Evolutionary conservation across 164 flowering plant species (phyloP).

Genomic region (Liquidambar formosana): DNA sequence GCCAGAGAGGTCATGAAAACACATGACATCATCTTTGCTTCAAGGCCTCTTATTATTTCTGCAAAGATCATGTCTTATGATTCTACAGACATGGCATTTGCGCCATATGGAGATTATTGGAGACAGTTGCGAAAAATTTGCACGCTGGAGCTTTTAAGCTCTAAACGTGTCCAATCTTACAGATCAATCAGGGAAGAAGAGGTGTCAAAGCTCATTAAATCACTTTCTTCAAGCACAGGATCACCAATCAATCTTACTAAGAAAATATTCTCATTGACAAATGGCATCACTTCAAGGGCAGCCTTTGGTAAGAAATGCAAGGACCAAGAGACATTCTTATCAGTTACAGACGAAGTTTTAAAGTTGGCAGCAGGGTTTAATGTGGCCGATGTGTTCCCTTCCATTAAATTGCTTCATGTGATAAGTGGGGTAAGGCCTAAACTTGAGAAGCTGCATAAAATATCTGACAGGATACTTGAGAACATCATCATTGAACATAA

Average conservation of each 20-base stretch:
- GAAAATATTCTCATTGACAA: constrained; percentile 17
- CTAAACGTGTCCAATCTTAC: no score
- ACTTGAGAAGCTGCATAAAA: constrained; percentile 14
- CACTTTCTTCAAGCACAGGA: no score
- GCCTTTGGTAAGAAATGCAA: constrained; percentile 39
- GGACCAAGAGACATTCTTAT: constrained; percentile 32
- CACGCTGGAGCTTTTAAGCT: no score
- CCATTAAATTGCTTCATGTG: constrained; percentile 15
- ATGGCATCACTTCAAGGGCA: constrained; percentile 25
- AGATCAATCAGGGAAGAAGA: no score
- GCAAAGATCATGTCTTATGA: constrained; percentile 12
- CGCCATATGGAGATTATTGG: no score
- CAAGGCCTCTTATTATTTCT: constrained; percentile 10
- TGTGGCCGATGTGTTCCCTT: constrained; percentile 39
- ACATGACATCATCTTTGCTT: constrained; percentile 8
- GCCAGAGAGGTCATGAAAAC: constrained; percentile 13
- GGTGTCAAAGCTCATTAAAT: constrained; percentile 7
- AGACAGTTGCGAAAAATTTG: no score
- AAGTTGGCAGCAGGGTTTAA: constrained; percentile 28
- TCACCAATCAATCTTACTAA: constrained; percentile 7
- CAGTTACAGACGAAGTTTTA: constrained; percentile 6
- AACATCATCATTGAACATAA: constrained; percentile 27
- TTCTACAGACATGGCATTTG: constrained; percentile 15
- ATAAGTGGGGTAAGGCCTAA: constrained; percentile 25
- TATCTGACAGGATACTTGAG: constrained; percentile 19